These are phyloP conservation scores for Hypoxylon rubiginosum DNA, from an alignment of 2,329 filamentous ascomycete genomes.

Conservation along the genomic window DNA sequence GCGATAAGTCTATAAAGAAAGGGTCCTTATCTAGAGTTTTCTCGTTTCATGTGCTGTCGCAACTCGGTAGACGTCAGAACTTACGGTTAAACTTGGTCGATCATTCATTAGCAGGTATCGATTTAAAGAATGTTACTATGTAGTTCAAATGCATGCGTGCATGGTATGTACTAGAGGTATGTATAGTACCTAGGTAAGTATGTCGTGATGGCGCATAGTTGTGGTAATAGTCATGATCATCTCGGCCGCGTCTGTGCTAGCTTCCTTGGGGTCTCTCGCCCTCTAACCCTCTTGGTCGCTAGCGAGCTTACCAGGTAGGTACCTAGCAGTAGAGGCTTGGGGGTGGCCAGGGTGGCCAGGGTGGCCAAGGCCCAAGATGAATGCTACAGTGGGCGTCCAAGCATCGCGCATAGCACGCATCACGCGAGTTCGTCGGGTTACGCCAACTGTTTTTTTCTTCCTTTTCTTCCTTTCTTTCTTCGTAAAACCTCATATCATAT, in stretches of 20 bases:
- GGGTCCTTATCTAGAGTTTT: neutral
- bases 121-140: neutral
- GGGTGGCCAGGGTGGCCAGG: conserved; percentile 21
- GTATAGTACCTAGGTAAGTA: no score
- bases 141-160: neutral
- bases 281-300: neutral
- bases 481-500: neutral
- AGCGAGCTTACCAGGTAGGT: no score
- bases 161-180: no score
- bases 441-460: neutral
- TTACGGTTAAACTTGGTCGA: neutral
- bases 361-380: conserved; percentile 8
- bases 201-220: neutral
- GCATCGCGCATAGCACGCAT: conserved; percentile 7
- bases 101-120: neutral
- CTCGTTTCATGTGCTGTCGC: conserved; percentile 21
- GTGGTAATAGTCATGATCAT: neutral
- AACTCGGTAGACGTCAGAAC: conserved; percentile 5
- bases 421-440: conserved; percentile 34
- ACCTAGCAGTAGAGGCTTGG: conserved; percentile 7
- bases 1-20: neutral
- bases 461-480: neutral
- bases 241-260: conserved; percentile 2
- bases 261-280: neutral
- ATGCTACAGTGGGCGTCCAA: conserved; percentile 7